phyloP scores from a whole-genome alignment of 768 basidiomycete species.

The Boletus rubroflammeus region DNA sequence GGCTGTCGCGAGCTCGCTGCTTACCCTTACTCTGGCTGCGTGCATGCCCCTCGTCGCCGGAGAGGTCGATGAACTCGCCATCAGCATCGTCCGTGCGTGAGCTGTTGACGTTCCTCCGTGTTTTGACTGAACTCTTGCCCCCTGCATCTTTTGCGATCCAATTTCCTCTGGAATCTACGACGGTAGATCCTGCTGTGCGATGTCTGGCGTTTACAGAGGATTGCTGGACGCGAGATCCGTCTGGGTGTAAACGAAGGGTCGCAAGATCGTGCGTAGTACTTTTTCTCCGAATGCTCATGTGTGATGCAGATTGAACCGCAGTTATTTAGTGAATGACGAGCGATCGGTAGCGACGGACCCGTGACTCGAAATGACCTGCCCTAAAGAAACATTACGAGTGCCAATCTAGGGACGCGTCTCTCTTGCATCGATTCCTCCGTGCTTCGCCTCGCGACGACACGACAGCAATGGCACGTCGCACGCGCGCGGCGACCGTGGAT shows the following conservation, averaged over 20 bases:
- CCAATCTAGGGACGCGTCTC: constrained; percentile 16
- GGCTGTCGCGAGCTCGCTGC: constrained; percentile 18
- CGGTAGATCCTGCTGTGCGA: constrained; percentile 34
- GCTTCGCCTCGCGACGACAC: background rate
- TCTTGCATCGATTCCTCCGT: background rate
- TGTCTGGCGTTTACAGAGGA: constrained; percentile 33
- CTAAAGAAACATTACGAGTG: constrained; percentile 9
- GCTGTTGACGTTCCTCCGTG: constrained; percentile 26
- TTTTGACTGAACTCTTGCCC: constrained; percentile 43
- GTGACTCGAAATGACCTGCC: constrained; percentile 20
- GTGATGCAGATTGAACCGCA: background rate
- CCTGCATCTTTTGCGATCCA: constrained; percentile 69
- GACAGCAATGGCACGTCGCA: constrained; percentile 27
- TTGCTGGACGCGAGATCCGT: constrained; percentile 58
- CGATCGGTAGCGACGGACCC: background rate
- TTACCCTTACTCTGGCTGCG: constrained; percentile 23
- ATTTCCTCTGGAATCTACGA: constrained; percentile 50
- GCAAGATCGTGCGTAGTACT: constrained; percentile 66
- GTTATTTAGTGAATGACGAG: background rate
- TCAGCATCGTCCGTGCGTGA: constrained; percentile 23
- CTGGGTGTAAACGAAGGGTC: constrained; percentile 59
- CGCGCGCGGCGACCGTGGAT: constrained; percentile 17
- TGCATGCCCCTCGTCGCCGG: constrained; percentile 16
- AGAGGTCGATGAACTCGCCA: constrained; percentile 22
- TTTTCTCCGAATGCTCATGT: constrained; percentile 33